Base-by-base conservation (phyloP, 257 asterid species). In the Haberlea rhodopensis region DNA sequence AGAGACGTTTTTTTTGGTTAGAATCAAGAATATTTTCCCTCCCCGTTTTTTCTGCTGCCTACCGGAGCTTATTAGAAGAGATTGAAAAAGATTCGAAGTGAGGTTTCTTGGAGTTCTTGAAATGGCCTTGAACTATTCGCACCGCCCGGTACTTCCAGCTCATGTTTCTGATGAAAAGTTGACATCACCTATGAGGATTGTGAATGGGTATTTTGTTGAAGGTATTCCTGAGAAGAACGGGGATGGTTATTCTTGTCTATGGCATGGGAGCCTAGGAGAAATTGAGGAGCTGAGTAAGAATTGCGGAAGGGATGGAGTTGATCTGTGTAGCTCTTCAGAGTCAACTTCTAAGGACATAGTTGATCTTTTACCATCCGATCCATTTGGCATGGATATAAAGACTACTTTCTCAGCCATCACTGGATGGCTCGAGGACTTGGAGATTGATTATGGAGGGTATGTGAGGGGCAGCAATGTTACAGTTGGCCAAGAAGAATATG, bases 121-220 rank as follows among this genome's bases (percentile, higher is more conserved):
- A 77, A 91, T 91, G 98, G 96, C 96, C 61, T 82, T 89, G 91
- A 91, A 91, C 76, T 91, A 73, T 79, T 83, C 95, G 0, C 95
- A 82, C 66, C 68, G 85, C 61, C 90, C 87, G 0, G 18, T 82
- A 25, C 78, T 79, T 49, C 81, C 94, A 5, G 76, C 86, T 21
- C 85, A 74, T 62, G 66, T 70, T 20, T 76, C 85, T n/a, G 97
- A 85, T 72, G 87, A 87, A 55, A 86, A 75, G 71, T 58, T 80
- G 78, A 68, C 79, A 63, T 82, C 94, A 5, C 90, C 95, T 4
- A 48, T 85, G 83, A 80, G 90, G 75, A 77, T 79, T 62, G 81
- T 64, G 57, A 84, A 84, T 75, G 88, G 94, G 58, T 86, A 51
- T 79, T 67, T 83, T 51, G 78, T 81, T 31, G 96, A 87, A 73